These are phyloP conservation scores for Sistotremastrum niveocremeum DNA, from an alignment of 768 basidiomycete species.

Conservation along the genomic window DNA sequence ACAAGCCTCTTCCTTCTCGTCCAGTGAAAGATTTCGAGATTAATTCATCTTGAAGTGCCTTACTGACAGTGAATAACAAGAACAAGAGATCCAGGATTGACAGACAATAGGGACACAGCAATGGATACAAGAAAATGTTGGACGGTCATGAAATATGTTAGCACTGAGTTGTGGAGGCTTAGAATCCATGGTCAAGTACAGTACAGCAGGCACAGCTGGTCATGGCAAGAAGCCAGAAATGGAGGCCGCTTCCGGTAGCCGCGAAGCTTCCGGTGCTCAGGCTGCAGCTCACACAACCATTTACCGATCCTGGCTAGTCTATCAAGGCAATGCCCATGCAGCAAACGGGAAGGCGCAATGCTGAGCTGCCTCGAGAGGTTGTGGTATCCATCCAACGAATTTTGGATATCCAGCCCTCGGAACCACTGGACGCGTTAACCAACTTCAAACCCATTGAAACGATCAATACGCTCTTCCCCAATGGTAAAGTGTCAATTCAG, in stretches of 20 bases:
- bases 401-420: conserved; percentile 38
- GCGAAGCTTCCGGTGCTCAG: background rate
- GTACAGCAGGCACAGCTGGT: background rate
- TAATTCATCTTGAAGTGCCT: conserved; percentile 74
- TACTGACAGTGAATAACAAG: background rate
- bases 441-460: conserved; percentile 40
- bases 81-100: conserved; percentile 3
- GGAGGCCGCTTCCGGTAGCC: conserved; percentile 6
- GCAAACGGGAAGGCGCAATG: conserved; percentile 14
- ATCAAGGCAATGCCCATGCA: conserved; percentile 4
- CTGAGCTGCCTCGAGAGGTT: conserved; percentile 53
- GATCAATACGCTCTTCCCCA: conserved; percentile 63
- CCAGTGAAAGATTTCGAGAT: conserved; percentile 81
- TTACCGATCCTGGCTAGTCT: no score
- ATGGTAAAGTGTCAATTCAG: conserved; percentile 37
- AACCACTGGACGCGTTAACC: conserved; percentile 44
- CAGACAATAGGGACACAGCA: conserved; percentile 62
- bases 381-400: conserved; percentile 59
- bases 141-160: conserved; percentile 42
- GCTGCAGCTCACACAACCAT: background rate
- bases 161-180: background rate
- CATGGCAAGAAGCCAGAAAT: background rate
- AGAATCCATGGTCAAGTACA: background rate
- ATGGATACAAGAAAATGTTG: conserved; percentile 53
- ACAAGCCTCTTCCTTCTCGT: conserved; percentile 72